Base-by-base conservation (phyloP, 108 stramenopile genomes). In the Craspedostauros australis region DNA sequence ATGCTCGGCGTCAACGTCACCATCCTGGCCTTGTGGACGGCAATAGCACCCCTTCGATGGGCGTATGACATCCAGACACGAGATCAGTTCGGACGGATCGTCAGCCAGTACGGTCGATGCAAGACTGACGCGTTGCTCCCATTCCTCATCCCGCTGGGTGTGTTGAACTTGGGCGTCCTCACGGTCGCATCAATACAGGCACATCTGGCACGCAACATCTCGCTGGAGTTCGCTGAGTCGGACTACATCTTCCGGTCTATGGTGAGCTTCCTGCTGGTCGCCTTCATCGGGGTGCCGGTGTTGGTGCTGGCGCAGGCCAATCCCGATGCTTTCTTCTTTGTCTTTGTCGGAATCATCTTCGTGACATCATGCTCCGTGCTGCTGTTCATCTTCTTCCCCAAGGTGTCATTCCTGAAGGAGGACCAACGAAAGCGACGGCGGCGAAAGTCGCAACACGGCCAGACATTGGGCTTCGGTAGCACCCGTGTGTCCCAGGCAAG, bases 181-280 rank as follows among this genome's bases (percentile, higher is more conserved):
- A 4, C 59, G 1, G 23, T 71, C 12, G 66, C 84, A 5, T 53
- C 56, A 31, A 33, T 48, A 5, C 73, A 85, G 39, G 70, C 70
- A 2, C 81, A 65, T 48, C 42, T 54, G 20, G 84, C 78, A 3
- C 37, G 84, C 32, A 52, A 68, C 15, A 43, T 85, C 16, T 40
- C 59, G 3, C 72, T 72, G 5, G 79, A 79, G 41, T 80, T 69
- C 43, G 49, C 57, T 0, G 83, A 85, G 59, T 62, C 60, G 14
- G 19, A 25, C 5, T 77, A 69, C 51, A 58, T 85, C n/a, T 46
- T 51, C 27, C 37, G 60, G 46, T 60, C 73, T 26, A 46, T 74
- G 37, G 1, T 54, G 2, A 20, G 42, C n/a, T 54, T 63, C 16
- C 15, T 63, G 15, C 2, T 54, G 2, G 62, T 64, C 0, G 22